Evolutionary conservation across 805 yeast genomes (phyloP).

Genomic region (Cyberlindnera xylosilytica): DNA sequence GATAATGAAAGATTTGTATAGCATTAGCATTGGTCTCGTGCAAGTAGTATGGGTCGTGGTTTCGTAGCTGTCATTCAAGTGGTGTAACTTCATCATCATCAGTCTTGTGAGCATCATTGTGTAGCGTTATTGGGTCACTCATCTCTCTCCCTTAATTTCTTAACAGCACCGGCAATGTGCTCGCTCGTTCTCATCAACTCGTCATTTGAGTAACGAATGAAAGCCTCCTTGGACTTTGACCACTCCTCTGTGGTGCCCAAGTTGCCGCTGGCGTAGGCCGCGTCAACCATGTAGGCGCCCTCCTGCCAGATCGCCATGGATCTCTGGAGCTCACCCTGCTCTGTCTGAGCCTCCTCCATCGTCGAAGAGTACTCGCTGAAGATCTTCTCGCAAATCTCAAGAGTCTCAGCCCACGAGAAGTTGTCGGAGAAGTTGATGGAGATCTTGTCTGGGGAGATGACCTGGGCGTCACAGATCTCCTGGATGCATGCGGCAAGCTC

Average conservation of each 20-base stretch:
- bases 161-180: constrained; percentile 24
- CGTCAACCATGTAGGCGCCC: constrained; percentile 23
- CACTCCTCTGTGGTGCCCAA: constrained; percentile 23
- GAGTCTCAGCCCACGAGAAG: constrained; percentile 17
- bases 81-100: no score
- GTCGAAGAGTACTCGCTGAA: constrained; percentile 21
- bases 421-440: not conserved
- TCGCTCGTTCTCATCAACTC: constrained; percentile 25
- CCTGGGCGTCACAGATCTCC: constrained; percentile 2
- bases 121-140: no score
- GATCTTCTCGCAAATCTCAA: constrained; percentile 16
- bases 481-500: constrained; percentile 5
- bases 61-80: no score
- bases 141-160: constrained; percentile 12
- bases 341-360: constrained; percentile 23
- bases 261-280: constrained; percentile 19
- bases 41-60: no score
- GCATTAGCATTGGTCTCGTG: not conserved
- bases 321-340: constrained; percentile 23
- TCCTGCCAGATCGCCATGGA: constrained; percentile 28
- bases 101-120: no score
- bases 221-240: constrained; percentile 23
- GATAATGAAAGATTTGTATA: no score
- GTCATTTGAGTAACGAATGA: constrained; percentile 17
- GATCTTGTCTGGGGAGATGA: not conserved